These are phyloP conservation scores for Vigna angularis DNA, from an alignment of 306 rosid genomes.

Conservation along the genomic window DNA sequence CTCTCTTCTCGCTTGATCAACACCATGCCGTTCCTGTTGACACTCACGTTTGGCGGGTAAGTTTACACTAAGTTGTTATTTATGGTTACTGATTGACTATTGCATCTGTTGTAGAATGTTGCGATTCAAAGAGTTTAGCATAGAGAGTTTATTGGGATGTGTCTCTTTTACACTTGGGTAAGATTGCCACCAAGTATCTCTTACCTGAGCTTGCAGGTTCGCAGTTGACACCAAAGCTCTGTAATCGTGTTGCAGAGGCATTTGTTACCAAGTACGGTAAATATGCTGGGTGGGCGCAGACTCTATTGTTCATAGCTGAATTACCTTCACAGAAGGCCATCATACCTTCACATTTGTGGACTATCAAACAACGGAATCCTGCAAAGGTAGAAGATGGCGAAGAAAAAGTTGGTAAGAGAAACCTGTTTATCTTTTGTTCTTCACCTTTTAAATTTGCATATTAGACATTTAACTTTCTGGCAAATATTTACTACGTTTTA, in stretches of 20 bases:
- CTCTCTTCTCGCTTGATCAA: constrained; percentile 96
- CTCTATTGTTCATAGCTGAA: constrained; percentile 88
- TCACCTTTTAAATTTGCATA: constrained; percentile 23
- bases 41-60: constrained; percentile 93
- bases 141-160: constrained; percentile 37
- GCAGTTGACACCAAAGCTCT: constrained; percentile 74
- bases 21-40: constrained; percentile 97
- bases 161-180: constrained; percentile 47
- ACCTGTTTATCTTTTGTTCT: constrained; percentile 24
- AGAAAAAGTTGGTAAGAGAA: constrained; percentile 44
- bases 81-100: neutral
- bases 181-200: constrained; percentile 88
- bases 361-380: constrained; percentile 48
- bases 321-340: constrained; percentile 81
- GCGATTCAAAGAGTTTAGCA: neutral
- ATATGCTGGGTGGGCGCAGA: constrained; percentile 99
- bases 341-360: constrained; percentile 59
- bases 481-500: constrained; percentile 18
- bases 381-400: constrained; percentile 50
- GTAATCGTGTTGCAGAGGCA: constrained; percentile 83
- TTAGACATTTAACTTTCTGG: constrained; percentile 26
- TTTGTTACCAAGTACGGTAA: constrained; percentile 84
- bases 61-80: constrained; percentile 1
- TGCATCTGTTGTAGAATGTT: constrained; percentile 10
- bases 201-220: constrained; percentile 97